Base-by-base conservation (phyloP, 2,329 filamentous ascomycete species). In the Clonostachys solani region DNA sequence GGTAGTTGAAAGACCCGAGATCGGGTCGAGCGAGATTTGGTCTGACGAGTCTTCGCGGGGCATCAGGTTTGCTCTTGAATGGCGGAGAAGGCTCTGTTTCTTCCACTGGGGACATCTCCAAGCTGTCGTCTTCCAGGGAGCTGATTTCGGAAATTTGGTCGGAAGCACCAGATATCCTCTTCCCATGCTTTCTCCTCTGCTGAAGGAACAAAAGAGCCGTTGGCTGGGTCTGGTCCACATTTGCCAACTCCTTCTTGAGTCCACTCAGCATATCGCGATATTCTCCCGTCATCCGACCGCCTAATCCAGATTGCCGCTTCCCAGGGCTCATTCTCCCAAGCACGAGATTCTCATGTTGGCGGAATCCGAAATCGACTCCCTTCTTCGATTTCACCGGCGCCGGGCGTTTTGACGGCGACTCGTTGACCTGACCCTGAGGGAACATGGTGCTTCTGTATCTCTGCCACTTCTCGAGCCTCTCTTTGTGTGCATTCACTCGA, bases 381-480 rank as follows among this genome's bases (percentile, higher is more conserved):
- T 61, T 72, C 45, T 59, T 57, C 46, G 56, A 52, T 1, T 53
- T 54, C 3, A 56, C 58, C n/a, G 50, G 52, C 52, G 48, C 50
- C 12, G 36, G 37, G 23, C 23, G 23, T 45, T 49, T 35, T 23
- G 54, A 8, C 48, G 36, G 12, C 51, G 66, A 60, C 2, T 69
- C 66, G 23, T 29, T 10, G 23, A 10, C 23, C 23, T 29, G 23
- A 29, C 23, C 23, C 23, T 29, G 23, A 10, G 23, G 23, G 18
- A 76, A 74, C 50, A 76, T 64, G 16, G 65, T 67, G 53, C 72
- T 66, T 51, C 79, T 73, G 51, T 90, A 89, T n/a, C 72, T 73
- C 55, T 86, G 78, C 91, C 90, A 95, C 61, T 78, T 83, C 45
- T 80, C 74, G 29, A 96, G 64, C 37, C 90, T 80, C 41, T 78